Base-by-base conservation (phyloP, 2,329 filamentous ascomycete genomes). In the Huntiella moniliformis region DNA sequence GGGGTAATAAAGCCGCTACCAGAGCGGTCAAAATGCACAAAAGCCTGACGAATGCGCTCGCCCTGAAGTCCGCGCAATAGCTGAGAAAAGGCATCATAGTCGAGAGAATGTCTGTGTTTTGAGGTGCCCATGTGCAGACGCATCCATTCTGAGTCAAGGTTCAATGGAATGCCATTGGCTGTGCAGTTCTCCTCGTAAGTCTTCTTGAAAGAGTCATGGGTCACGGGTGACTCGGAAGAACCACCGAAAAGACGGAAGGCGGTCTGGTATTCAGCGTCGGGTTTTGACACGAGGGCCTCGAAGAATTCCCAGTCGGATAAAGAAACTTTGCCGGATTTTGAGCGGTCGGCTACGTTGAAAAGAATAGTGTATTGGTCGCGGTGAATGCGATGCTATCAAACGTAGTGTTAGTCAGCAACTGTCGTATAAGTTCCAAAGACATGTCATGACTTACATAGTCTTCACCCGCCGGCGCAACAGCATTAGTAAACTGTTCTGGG, bases 251-350 rank as follows among this genome's bases (percentile, higher is more conserved):
- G 73, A 56, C 91, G 83, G 67, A 96, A 98, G 12, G 91, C 88
- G 56, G 98, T 94, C 63, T 96, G 87, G 65, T 98, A 98, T 66
- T 98, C 91, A 61, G 91, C 91, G 58, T 96, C 91, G 51, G 91
- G 82, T 65, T 95, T 96, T 54, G 73, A 71, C 49, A 98, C 77
- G 52, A 98, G 74, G 67, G 93, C 92, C 66, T 95, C 84, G 63
- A 96, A 98, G 52, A 82, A 80, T 40, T 74, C 77, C 86, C 88
- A 98, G 65, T 98, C 91, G 50, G 77, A 68, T 46, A 96, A 66
- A 54, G 67, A 82, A 54, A 98, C 70, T 55, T 73, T 78, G 52
- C 87, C 87, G 38, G 68, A 68, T 53, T 69, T 73, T 53, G 74
- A 75, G 55, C 83, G 77, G 63, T 98, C 91, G 55, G 91, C 91